Evolutionary conservation across 805 yeast genomes (phyloP), one percentile per base, ranked within the genome.

Genomic region (Saccharomycopsis capsularis): DNA sequence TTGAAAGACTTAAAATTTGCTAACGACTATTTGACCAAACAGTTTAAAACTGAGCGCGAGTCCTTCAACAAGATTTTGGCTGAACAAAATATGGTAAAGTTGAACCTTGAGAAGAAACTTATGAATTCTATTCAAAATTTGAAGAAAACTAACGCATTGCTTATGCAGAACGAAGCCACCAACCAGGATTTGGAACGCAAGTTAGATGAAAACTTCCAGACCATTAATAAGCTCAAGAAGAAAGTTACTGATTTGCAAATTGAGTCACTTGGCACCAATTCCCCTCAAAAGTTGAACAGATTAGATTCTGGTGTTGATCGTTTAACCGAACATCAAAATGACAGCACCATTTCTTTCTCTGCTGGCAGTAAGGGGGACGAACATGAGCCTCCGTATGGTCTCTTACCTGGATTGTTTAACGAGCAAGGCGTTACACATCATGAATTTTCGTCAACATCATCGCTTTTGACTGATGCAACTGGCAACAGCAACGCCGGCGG

Each of bases 21-120:
- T 9, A 74, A 70, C 54, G 73, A 71, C 50, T 72, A 70, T 55
- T 64, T 71, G 44, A 57, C 67, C 27, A 71, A 70, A 59, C 76
- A 72, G 55, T 72, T 69, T 55, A 74, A 70, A 52, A 63, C 68
- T 39, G 66, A 73, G 18, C 61, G 70, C 48, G 74, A 70, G 46
- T 65, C 63, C 48, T 68, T 71, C 13, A 55, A 63, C 43, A 70
- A 70, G 53, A 56, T 68, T 2, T 65, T 72, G 35, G 69, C 65
- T 55, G 74, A 70, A 32, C 68, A 68, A 54, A 62, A 74, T 39
- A 64, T 66, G 51, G 67, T 63, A 44, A 69, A 63, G 39, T 48
- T 58, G 4, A 48, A 50, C 11, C 62, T 72, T 44, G 74, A 71
- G 50, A 64, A 62, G 49, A 71, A 70, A 52, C 45, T 68, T 11